phyloP scores from a whole-genome alignment of 352 stramenopile genomes.

The Phytophthora idaei region DNA sequence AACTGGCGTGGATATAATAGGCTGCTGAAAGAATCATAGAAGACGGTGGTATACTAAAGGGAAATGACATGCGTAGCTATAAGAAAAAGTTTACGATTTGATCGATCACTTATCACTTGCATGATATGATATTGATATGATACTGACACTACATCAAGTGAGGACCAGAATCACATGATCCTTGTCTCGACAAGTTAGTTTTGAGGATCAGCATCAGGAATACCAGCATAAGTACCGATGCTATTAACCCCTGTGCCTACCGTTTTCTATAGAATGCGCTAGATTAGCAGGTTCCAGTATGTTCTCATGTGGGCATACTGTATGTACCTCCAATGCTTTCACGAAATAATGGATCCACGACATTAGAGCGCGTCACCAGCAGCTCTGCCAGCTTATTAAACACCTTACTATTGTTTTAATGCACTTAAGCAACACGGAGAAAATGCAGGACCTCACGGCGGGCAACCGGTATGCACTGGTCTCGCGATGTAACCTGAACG shows the following conservation, averaged over 20 bases:
- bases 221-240: background rate
- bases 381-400: too few relatives aligned
- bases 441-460: too few relatives aligned
- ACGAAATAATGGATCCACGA: too few relatives aligned
- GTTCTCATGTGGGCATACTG: too few relatives aligned
- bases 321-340: too few relatives aligned
- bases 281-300: too few relatives aligned
- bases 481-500: too few relatives aligned
- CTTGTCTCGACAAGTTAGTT: background rate
- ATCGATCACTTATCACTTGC: background rate
- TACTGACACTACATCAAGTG: background rate
- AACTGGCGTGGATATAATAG: conserved; percentile 11
- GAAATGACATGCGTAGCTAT: background rate
- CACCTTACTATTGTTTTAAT: too few relatives aligned
- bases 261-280: too few relatives aligned
- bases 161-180: background rate
- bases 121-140: background rate
- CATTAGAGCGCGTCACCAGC: too few relatives aligned
- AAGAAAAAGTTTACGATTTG: background rate
- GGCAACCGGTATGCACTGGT: too few relatives aligned
- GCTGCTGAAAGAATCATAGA: background rate
- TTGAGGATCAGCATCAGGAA: background rate
- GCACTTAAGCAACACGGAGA: too few relatives aligned
- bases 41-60: background rate
- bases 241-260: background rate